phyloP scores from a whole-genome alignment of 371 early-diverging fungal species.

The Mortierella sp. region DNA sequence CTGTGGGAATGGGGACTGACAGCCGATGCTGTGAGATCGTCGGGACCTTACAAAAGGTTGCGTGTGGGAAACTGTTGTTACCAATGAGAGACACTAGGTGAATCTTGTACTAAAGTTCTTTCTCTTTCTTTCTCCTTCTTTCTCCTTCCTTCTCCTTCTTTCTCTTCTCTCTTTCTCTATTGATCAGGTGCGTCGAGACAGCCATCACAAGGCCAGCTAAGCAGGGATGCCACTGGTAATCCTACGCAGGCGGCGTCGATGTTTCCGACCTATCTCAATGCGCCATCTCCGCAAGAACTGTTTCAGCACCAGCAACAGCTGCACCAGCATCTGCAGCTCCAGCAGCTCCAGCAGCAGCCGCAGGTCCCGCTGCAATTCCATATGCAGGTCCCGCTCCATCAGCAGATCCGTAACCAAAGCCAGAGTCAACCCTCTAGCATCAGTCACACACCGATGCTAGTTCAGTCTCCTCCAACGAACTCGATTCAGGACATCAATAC shows the following conservation, averaged over 20 bases:
- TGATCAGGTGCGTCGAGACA: background rate
- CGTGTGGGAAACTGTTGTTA: no score
- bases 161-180: background rate
- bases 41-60: no score
- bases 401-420: slow-evolving; percentile 15
- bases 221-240: no score
- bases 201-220: no score
- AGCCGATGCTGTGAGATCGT: no score
- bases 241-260: slow-evolving; percentile 9
- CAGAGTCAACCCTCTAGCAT: slow-evolving; percentile 17
- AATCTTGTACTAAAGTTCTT: no score
- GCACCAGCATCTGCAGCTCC: slow-evolving; percentile 22
- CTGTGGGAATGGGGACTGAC: no score
- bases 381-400: no score
- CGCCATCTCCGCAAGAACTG: slow-evolving; percentile 9
- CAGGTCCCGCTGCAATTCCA: slow-evolving; percentile 12
- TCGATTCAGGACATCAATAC: slow-evolving; percentile 50
- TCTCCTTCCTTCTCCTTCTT: background rate
- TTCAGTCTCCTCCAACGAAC: slow-evolving; percentile 42
- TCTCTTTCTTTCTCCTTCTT: background rate
- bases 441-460: slow-evolving; percentile 32
- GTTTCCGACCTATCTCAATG: slow-evolving; percentile 25
- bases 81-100: no score
- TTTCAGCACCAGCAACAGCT: slow-evolving; percentile 16
- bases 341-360: slow-evolving; percentile 11